These are phyloP conservation scores for Penicillium salamii DNA, from an alignment of 495 filamentous ascomycete species.

Conservation along the genomic window DNA sequence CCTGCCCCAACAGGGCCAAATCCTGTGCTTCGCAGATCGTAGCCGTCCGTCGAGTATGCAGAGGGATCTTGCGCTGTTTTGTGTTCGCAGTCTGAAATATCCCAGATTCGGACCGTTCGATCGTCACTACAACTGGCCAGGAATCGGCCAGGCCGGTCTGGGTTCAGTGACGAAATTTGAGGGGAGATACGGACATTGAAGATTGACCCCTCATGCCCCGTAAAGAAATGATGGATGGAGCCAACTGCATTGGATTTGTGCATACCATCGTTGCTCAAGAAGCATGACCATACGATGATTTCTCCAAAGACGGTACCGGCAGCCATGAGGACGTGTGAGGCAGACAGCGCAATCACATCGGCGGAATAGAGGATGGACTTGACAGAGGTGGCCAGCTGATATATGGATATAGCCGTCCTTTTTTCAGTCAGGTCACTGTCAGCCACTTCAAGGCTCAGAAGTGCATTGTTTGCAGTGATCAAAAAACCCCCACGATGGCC, in stretches of 20 bases:
- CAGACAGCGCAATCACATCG: constrained; percentile 58
- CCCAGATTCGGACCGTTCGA: constrained; percentile 85
- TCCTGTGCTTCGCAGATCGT: constrained; percentile 42
- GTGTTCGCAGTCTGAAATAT: constrained; percentile 57
- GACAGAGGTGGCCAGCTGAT: constrained; percentile 61
- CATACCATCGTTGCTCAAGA: constrained; percentile 19
- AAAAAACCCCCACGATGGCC: constrained; percentile 35
- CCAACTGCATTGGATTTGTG: constrained; percentile 14
- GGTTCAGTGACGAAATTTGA: constrained; percentile 38
- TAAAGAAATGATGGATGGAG: constrained; percentile 67
- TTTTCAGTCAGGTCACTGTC: constrained; percentile 17
- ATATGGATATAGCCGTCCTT: constrained; percentile 26
- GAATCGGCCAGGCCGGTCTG: constrained; percentile 46
- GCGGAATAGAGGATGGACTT: constrained; percentile 88
- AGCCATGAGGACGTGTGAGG: constrained; percentile 64
- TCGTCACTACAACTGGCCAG: constrained; percentile 95
- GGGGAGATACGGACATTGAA: constrained; percentile 82
- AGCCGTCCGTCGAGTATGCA: constrained; percentile 44
- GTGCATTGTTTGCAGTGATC: constrained; percentile 83
- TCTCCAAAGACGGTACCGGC: constrained; percentile 93
- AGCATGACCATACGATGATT: constrained; percentile 83
- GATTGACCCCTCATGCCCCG: constrained; percentile 90
- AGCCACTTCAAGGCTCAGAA: constrained; percentile 45
- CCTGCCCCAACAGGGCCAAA: constrained; percentile 28
- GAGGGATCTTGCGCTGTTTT: constrained; percentile 29